Evolutionary conservation across 768 basidiomycete species (phyloP).

Genomic region (Tricholoma sp.): DNA sequence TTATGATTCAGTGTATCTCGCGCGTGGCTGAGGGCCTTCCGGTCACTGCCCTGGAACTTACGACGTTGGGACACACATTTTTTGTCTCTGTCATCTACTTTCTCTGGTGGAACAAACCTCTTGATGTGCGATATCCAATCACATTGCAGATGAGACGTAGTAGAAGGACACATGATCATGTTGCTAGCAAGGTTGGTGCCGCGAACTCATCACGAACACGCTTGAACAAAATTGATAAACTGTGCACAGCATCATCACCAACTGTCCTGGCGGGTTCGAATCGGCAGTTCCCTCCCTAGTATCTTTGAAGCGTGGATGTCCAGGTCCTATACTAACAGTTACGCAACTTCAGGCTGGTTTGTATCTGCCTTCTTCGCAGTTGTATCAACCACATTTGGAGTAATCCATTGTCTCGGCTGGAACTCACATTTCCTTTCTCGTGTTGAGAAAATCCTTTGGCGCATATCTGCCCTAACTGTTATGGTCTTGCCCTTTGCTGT

Average conservation of each 20-base stretch:
- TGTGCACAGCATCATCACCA: no score
- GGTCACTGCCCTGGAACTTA: not conserved
- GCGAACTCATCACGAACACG: no score
- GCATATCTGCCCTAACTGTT: no score
- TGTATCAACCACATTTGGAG: not conserved
- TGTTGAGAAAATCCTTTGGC: not conserved
- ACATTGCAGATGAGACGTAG: not conserved
- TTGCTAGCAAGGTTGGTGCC: no score
- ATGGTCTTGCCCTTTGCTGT: no score
- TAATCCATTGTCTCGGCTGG: slow-evolving; percentile 1
- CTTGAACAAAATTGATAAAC: no score
- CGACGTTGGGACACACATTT: not conserved
- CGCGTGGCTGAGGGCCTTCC: not conserved
- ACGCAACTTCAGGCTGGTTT: no score
- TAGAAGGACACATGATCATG: no score
- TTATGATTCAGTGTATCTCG: not conserved
- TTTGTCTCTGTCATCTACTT: not conserved
- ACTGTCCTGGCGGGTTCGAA: no score
- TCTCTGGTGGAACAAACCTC: not conserved
- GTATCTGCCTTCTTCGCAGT: no score
- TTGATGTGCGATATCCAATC: not conserved
- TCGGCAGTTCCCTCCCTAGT: not conserved
- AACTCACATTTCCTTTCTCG: not conserved
- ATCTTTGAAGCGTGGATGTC: no score
- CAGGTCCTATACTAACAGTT: no score